phyloP scores from a whole-genome alignment of 176 grass and related monocot species.

The Paspalum notatum region DNA sequence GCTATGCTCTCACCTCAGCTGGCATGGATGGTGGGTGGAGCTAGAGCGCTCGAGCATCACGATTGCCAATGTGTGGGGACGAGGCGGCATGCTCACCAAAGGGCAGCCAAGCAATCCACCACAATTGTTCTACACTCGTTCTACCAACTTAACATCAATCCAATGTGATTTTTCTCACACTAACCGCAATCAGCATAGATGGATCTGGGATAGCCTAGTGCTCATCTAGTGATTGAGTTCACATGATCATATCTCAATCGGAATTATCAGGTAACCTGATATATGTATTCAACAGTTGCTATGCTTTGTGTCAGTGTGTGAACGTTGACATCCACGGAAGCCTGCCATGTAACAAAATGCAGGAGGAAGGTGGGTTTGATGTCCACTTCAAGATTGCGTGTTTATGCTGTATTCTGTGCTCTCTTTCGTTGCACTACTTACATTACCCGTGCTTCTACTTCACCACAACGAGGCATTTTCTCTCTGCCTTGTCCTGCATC shows the following conservation, averaged over 20 bases:
- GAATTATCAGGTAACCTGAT: conserved; percentile 1
- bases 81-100: background rate
- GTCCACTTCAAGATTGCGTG: background rate
- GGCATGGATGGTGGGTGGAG: too few species aligned
- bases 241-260: background rate
- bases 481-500: background rate
- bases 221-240: background rate
- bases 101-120: conserved; percentile 27
- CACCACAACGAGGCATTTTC: conserved; percentile 31
- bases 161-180: background rate
- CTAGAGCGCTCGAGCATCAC: background rate
- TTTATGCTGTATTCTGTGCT: background rate
- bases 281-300: background rate
- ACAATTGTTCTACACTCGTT: background rate
- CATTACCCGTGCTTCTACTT: background rate
- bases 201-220: background rate
- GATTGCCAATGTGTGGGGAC: too few species aligned
- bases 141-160: background rate
- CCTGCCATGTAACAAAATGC: background rate
- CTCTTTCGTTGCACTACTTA: background rate
- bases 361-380: background rate
- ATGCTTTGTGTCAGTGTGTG: background rate
- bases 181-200: background rate
- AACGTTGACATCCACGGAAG: background rate
- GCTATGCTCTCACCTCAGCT: too few species aligned